Percentiles rank a stretch among this genome's conserved stretches.
Evolutionary conservation across 345 rosid species (phyloP).

Genomic region (Lepidium africanum): DNA sequence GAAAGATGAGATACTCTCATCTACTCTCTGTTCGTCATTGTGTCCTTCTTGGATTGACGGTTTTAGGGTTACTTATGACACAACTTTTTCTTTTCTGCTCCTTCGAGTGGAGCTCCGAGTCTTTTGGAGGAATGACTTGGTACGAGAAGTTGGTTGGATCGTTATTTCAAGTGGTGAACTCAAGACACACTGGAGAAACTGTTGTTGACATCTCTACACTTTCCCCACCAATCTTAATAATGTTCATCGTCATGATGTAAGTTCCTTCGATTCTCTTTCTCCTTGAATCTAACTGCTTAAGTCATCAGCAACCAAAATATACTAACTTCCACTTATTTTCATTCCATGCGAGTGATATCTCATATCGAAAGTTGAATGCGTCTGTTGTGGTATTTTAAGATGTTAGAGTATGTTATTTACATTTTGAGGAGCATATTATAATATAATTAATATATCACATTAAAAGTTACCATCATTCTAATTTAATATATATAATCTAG

Average conservation of each 20-base stretch:
- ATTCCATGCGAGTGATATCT: too few relatives aligned
- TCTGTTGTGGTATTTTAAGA: too few relatives aligned
- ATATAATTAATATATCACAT: too few relatives aligned
- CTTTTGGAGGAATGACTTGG: constrained; percentile 28
- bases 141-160: constrained; percentile 40
- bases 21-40: constrained; percentile 30
- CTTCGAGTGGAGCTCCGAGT: constrained; percentile 49
- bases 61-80: constrained; percentile 32
- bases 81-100: constrained; percentile 34
- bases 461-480: too few relatives aligned
- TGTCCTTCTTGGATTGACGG: constrained; percentile 29
- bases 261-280: constrained; percentile 16
- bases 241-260: constrained; percentile 65
- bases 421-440: too few relatives aligned
- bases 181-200: constrained; percentile 57
- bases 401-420: too few relatives aligned
- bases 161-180: constrained; percentile 39
- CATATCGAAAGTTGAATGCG: too few relatives aligned
- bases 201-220: constrained; percentile 46
- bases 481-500: too few relatives aligned
- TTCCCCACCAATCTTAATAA: constrained; percentile 47
- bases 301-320: too few relatives aligned
- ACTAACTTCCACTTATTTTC: too few relatives aligned
- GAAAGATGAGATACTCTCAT: constrained; percentile 38
- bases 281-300: neutral